These are phyloP conservation scores for Aureobasidium sp. DNA, from an alignment of 2,329 filamentous ascomycete species.

Conservation along the genomic window DNA sequence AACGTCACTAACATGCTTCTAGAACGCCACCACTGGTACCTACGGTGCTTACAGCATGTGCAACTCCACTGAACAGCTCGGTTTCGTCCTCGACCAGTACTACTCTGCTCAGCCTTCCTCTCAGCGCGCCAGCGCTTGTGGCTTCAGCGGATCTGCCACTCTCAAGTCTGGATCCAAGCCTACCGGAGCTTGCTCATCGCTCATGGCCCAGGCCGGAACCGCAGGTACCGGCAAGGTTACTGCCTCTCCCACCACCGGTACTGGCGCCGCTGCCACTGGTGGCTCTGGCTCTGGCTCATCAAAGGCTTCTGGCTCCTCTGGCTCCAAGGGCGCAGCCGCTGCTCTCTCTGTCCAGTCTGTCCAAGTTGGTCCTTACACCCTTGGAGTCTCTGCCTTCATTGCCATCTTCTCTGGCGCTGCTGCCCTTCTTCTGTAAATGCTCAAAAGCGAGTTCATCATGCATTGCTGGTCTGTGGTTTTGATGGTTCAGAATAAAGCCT, in stretches of 20 bases:
- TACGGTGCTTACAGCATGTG: constrained; percentile 80
- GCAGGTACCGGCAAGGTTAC: constrained; percentile 52
- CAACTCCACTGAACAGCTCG: constrained; percentile 61
- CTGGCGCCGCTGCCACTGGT: constrained; percentile 25
- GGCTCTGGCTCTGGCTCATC: constrained; percentile 19
- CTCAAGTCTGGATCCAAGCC: constrained; percentile 45
- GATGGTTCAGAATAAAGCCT: constrained; percentile 8
- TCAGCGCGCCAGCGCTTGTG: constrained; percentile 52
- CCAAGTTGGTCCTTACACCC: constrained; percentile 39
- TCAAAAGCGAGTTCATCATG: neutral
- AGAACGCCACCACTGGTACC: constrained; percentile 57
- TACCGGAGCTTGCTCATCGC: constrained; percentile 47
- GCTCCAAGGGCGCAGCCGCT: constrained; percentile 32
- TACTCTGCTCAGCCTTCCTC: constrained; percentile 51
- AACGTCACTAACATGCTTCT: neutral
- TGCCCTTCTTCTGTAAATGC: constrained; percentile 48
- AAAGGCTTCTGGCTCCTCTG: constrained; percentile 20
- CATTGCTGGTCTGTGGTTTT: constrained; percentile 9
- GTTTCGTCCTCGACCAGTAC: constrained; percentile 68
- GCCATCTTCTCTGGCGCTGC: constrained; percentile 47
- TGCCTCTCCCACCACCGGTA: constrained; percentile 38
- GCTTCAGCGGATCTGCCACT: constrained; percentile 62
- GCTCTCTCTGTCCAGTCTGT: constrained; percentile 40
- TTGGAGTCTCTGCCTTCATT: constrained; percentile 45
- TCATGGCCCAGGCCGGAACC: constrained; percentile 58